Base-by-base conservation (phyloP, 2,329 filamentous ascomycete genomes). In the Rhexocercosporidium sp. region DNA sequence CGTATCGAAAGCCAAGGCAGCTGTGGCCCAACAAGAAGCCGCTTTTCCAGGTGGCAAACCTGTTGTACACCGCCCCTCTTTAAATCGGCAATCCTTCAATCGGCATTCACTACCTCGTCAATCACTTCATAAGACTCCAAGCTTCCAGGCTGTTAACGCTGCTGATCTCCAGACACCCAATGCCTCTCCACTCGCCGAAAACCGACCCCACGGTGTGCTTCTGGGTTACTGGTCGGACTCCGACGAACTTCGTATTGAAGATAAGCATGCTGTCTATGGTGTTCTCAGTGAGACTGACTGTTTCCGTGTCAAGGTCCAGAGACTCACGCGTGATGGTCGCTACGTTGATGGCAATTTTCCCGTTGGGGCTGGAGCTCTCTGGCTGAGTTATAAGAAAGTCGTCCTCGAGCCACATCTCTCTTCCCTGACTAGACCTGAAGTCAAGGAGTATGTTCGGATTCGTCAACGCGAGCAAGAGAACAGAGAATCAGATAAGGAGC, bases 371-470 rank as follows among this genome's bases (percentile, higher is more conserved):
- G 88, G 88, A 14, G 86, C 85, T 1, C 75, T 90, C 0, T 90
- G 88, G 88, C 86, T 90, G 44, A 78, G 83, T 6, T 89, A 87
- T 69, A 86, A 90, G 16, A 86, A 90, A 59, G 85, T 89, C 12
- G 82, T 83, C 39, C 85, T 89, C 27, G 83, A 90, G 27, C 79
- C 82, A 1, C 86, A 89, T 59, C 79, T 90, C 0, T 76, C 79
- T n/a, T 71, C 77, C 1, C 77, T 90, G 0, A 82, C 77, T 3
- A 79, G 87, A 11, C 79, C 81, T 1, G 87, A 90, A 70, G 81
- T 90, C 59, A 90, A 90, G 75, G 87, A 90, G 72, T 90, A 89
- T 70, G 86, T 85, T 60, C 86, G 87, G 20, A 82, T 90, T 46
- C 85, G 88, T 3, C 86, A 89, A 73, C 81, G 78, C 54, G 86